Percentiles rank a stretch among this genome's conserved stretches.
These are phyloP conservation scores for Simplicillium sp. DNA, from an alignment of 2,329 filamentous ascomycete species.

Conservation along the genomic window DNA sequence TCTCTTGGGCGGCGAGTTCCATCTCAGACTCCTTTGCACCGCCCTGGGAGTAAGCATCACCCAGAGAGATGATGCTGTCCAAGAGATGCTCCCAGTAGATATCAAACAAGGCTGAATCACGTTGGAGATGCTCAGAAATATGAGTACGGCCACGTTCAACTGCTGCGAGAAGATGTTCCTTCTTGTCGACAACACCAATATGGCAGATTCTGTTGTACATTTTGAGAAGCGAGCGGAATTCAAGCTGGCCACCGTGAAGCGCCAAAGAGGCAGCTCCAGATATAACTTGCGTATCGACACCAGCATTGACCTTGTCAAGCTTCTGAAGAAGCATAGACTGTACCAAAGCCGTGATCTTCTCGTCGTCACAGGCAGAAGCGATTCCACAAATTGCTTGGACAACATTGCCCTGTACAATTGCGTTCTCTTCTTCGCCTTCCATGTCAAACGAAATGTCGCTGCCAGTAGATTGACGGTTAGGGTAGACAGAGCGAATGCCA, in stretches of 20 bases:
- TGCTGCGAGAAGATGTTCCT: slow-evolving; percentile 58
- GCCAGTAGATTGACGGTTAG: slow-evolving; percentile 50
- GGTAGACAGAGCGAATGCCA: slow-evolving; percentile 35
- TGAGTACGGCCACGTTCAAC: slow-evolving; percentile 73
- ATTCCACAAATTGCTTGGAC: slow-evolving; percentile 93
- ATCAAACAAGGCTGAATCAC: slow-evolving; percentile 65
- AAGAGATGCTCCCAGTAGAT: slow-evolving; percentile 79
- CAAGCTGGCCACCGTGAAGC: slow-evolving; percentile 65
- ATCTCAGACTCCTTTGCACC: slow-evolving; percentile 69
- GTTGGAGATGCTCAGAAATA: slow-evolving; percentile 61
- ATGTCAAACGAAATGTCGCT: slow-evolving; percentile 73
- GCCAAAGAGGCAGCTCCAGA: slow-evolving; percentile 71
- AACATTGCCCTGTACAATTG: slow-evolving; percentile 73
- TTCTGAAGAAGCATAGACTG: slow-evolving; percentile 97
- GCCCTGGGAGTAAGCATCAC: slow-evolving; percentile 69
- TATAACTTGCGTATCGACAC: slow-evolving; percentile 79
- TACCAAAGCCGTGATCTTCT: slow-evolving; percentile 86
- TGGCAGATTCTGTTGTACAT: slow-evolving; percentile 69
- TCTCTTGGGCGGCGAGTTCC: slow-evolving; percentile 76
- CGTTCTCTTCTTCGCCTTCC: slow-evolving; percentile 68
- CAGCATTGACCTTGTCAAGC: slow-evolving; percentile 70
- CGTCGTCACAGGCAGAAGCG: slow-evolving; percentile 69
- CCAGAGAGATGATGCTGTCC: slow-evolving; percentile 81
- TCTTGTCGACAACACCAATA: slow-evolving; percentile 61
- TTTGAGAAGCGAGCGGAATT: slow-evolving; percentile 80